Evolutionary conservation across 768 basidiomycete genomes (phyloP), one percentile per base, ranked within the genome.

Genomic region (Tephrocybe rancida): DNA sequence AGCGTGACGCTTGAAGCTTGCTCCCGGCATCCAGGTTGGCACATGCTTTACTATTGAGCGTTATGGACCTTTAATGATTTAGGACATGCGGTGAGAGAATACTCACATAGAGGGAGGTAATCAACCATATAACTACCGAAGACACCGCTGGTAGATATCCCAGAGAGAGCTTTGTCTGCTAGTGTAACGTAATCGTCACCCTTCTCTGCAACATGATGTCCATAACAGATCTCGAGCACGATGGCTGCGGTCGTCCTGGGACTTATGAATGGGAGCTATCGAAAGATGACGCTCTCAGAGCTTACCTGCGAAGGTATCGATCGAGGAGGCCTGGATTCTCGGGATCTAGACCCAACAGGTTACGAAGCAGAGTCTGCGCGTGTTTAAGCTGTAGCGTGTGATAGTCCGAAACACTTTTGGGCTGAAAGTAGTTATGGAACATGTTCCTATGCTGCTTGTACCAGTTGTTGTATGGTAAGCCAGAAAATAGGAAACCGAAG

Each of bases 1-100:
- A 1, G 77, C 77, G 50, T 68, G 69, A 22, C 58, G 47, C 59
- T 79, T 75, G 70, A 80, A 81, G 0, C 57, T 56, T 8, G 77
- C 76, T 10, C 79, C 78, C 3, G 79, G 80, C 43, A 80, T 61
- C 80, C 79, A 79, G 14, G 69, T 61, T 1, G 80, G 80, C 32
- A 82, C 61, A 48, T 78, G 62, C 37, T 70, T 70, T 53, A 81
- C 52, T 54, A 7, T 10, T 21, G 44, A 6, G 18, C n/a, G n/a
- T 69, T 73, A 48, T n/a, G n/a, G n/a, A n/a, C 13, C 22, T 7
- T 39, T 16, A n/a, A 16, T 39, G 11, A 18, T 14, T n/a, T 14
- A n/a, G 32, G 21, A n/a, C 21, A 34, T 22, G 41, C 14, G 9
- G 5, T n/a, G 25, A 22, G 9, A 24, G 26, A 18, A 22, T 1